Evolutionary conservation across 768 basidiomycete species (phyloP), one percentile per base, ranked within the genome.

Genomic region (Lentinula lateritia): DNA sequence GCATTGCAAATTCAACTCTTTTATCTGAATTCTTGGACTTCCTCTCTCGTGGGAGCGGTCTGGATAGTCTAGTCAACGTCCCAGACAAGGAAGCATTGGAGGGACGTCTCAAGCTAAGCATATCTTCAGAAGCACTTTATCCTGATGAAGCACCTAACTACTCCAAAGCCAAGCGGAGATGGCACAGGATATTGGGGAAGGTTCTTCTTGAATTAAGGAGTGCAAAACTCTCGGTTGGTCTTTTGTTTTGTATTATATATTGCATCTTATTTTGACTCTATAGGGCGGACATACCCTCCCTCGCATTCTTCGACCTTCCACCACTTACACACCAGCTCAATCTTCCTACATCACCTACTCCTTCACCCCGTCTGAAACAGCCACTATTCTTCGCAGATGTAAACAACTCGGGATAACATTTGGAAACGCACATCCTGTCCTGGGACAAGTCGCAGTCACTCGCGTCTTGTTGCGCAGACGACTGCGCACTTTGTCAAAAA

Each of bases 201-300:
- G 69, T 78, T 5, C 75, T 85, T 57, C 65, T 68, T 9, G 60
- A 68, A 2, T 68, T 73, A 45, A 75, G 75, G 34, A 61, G 67
- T 39, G 65, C 66, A 3, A 80, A 71, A 52, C 65, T 72, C 16
- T 71, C 68, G 65, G 84, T 83, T 62, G 52, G 71, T 66, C 32
- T 48, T 38, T 52, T 53, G 36, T 54, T 38, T 32, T 39, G 10
- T 43, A 34, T 15, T 10, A 53, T 28, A 52, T 39, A 52, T 18
- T 63, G 15, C 42, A 5, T 39, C 57, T 36, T 18, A 23, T 16
- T 1, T 42, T 55, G 20, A 16, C 6, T 55, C 4, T 55, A 43
- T 66, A 86, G 84, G 85, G 84, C 3, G 85, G 85, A 2, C 84
- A 86, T 52, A 80, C 81, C 0, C 72, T 86, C 8, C 84, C 84